These are phyloP conservation scores for Fusarium sp. DNA, from an alignment of 2,329 filamentous ascomycete genomes.

Conservation along the genomic window DNA sequence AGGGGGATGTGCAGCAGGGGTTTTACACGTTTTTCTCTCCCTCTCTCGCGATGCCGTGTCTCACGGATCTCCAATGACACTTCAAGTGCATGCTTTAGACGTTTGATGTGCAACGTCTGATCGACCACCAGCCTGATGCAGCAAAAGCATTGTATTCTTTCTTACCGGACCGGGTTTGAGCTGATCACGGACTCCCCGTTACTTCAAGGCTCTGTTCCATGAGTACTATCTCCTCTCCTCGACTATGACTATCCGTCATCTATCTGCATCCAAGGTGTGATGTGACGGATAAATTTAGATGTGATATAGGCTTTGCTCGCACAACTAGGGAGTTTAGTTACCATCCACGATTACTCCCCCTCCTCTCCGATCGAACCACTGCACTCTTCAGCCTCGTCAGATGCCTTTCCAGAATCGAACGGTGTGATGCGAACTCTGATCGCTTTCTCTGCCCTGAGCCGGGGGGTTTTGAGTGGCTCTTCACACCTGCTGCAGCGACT, in stretches of 20 bases:
- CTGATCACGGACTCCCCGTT: slow-evolving; percentile 15
- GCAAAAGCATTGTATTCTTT: slow-evolving; percentile 33
- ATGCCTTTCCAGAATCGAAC: slow-evolving; percentile 42
- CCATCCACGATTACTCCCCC: slow-evolving; percentile 24
- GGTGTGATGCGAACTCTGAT: slow-evolving; percentile 36
- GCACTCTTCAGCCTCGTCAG: slow-evolving; percentile 39
- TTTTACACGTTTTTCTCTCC: slow-evolving; percentile 28
- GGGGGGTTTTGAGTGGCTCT: slow-evolving; percentile 25
- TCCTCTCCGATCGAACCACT: slow-evolving; percentile 39
- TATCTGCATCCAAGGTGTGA: slow-evolving; percentile 26
- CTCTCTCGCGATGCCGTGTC: slow-evolving; percentile 8
- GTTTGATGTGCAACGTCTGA: slow-evolving; percentile 36
- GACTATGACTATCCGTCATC: neutral
- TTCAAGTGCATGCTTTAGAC: slow-evolving; percentile 21
- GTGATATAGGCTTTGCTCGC: slow-evolving; percentile 25
- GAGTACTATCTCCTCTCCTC: neutral
- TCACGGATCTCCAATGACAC: slow-evolving; percentile 31
- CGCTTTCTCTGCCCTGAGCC: slow-evolving; percentile 15
- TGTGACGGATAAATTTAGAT: slow-evolving; percentile 38
- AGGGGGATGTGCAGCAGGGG: slow-evolving; percentile 44
- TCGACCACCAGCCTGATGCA: slow-evolving; percentile 37
- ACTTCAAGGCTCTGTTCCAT: neutral
- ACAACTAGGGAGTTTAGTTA: slow-evolving; percentile 4
- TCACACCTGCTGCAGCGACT: slow-evolving; percentile 39
- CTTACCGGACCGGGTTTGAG: slow-evolving; percentile 41